phyloP scores from a whole-genome alignment of 2,329 filamentous ascomycete genomes.

The Teratosphaeria epicoccoides region DNA sequence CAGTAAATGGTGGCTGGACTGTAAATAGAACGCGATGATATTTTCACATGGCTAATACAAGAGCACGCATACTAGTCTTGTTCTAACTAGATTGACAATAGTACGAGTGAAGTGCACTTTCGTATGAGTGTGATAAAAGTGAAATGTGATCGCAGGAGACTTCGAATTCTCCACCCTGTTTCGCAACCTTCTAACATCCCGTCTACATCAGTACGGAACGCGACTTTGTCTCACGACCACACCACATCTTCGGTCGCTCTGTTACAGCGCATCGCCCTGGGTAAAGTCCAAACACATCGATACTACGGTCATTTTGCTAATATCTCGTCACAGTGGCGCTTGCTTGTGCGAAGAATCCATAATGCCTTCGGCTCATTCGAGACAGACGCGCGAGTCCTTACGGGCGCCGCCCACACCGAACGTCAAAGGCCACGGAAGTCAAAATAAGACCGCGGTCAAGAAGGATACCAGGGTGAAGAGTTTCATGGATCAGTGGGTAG shows the following conservation, averaged over 20 bases:
- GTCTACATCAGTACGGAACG: neutral
- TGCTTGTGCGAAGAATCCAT: slow-evolving; percentile 1
- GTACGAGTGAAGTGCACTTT: neutral
- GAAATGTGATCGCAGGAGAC: neutral
- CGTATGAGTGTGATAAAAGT: neutral
- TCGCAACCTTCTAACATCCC: neutral
- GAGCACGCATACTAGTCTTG: neutral
- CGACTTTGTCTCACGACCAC: neutral
- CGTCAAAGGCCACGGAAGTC: slow-evolving; percentile 1
- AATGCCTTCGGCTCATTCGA: slow-evolving; percentile 4
- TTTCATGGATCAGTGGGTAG: slow-evolving; percentile 33
- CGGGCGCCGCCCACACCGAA: neutral
- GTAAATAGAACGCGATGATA: neutral
- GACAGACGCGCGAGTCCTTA: neutral
- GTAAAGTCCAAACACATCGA: slow-evolving; percentile 4
- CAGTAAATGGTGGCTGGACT: neutral
- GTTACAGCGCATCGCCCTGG: slow-evolving; percentile 14
- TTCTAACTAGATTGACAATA: neutral
- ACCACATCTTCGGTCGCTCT: neutral
- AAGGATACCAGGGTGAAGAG: slow-evolving; percentile 27
- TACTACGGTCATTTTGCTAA: slow-evolving; percentile 2
- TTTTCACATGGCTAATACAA: neutral
- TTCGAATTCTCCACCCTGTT: neutral
- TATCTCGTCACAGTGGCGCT: slow-evolving; percentile 4
- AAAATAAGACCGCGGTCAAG: slow-evolving; percentile 32